Base-by-base conservation (phyloP, 2,329 filamentous ascomycete species). In the Verticillium zaregamsianum region DNA sequence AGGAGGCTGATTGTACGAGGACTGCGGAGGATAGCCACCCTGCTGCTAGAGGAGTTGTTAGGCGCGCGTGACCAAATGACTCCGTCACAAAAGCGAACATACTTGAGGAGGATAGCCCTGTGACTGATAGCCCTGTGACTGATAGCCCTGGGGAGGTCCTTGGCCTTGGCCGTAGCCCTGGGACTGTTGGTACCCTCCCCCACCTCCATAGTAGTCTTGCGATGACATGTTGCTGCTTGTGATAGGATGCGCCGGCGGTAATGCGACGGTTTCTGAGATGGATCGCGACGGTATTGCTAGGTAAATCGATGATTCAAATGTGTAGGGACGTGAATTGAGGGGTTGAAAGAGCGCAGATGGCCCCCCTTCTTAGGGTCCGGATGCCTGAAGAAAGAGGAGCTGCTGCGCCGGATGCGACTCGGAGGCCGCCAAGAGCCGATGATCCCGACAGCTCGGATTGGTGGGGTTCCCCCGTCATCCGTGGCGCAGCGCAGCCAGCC, bases 171-270 rank as follows among this genome's bases (percentile, higher is more conserved):
- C 64, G 60, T 71, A 64, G 31, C 63, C 65, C 54, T 67, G 67
- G 33, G 58, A 59, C 32, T 65, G 54, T 23, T 64, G 60, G 59
- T 64, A 61, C 62, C 67, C 62, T 64, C 68, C 68, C 52, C 68
- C 68, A 60, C 66, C 68, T 64, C 73, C 72, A 71, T 77, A 78
- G 65, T 76, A 77, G 52, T 77, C 74, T 61, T 74, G 68, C 55
- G 71, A 67, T 11, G 76, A 77, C 76, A 78, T 78, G 45, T 11
- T 14, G 45, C n/a, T 23, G 45, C 11, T 52, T 52, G 45, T 20
- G 45, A 23, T 52, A 9, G 45, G 12, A 52, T 52, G 45, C 45
- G 45, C 45, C 17, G 14, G 37, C 6, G 14, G 37, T 40, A 14
- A 15, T 40, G 14, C 45, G 45, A 23, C 45, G 45, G 12, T 12